Percentiles rank a stretch among this genome's conserved stretches.
phyloP scores from a whole-genome alignment of 495 filamentous ascomycete genomes.

The Trichoderma parareesei region DNA sequence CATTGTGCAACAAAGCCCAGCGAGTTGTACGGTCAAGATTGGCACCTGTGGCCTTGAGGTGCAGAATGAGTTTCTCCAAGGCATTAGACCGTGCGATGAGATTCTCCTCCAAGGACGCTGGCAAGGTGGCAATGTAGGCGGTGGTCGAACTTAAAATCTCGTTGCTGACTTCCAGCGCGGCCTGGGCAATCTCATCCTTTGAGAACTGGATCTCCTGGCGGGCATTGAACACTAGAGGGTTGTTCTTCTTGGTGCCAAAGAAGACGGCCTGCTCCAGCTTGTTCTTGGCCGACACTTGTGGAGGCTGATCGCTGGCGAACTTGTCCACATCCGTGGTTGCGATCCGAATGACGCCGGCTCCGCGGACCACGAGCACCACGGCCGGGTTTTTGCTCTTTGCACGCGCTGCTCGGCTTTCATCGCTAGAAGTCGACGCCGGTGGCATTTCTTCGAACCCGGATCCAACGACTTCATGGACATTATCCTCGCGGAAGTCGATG shows the following conservation, averaged over 20 bases:
- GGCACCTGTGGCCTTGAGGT: slow-evolving; percentile 45
- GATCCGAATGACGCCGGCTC: slow-evolving; percentile 72
- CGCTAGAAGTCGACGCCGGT: slow-evolving; percentile 25
- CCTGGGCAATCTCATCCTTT: slow-evolving; percentile 61
- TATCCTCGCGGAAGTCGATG: slow-evolving; percentile 67
- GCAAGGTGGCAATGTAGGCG: slow-evolving; percentile 58
- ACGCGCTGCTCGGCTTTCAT: slow-evolving; percentile 38
- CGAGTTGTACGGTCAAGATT: slow-evolving; percentile 51
- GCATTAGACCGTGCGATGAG: slow-evolving; percentile 58
- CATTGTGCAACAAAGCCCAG: slow-evolving; percentile 82
- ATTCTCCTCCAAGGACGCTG: slow-evolving; percentile 72
- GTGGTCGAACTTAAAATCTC: slow-evolving; percentile 72
- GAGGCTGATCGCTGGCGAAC: slow-evolving; percentile 39
- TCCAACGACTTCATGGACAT: slow-evolving; percentile 50
- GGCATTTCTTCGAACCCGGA: slow-evolving; percentile 51
- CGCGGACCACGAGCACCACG: slow-evolving; percentile 65
- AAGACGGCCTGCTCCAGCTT: slow-evolving; percentile 94
- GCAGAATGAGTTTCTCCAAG: slow-evolving; percentile 24
- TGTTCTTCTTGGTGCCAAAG: slow-evolving; percentile 70
- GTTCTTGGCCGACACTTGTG: slow-evolving; percentile 64
- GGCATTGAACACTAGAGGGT: slow-evolving; percentile 69
- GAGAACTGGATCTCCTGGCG: slow-evolving; percentile 55
- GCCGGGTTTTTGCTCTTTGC: slow-evolving; percentile 52
- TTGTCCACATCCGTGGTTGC: slow-evolving; percentile 46
- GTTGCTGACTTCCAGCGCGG: slow-evolving; percentile 69